Evolutionary conservation across 1,139 yeast species (phyloP).

Genomic region (Blastobotrys malaysiensis): DNA sequence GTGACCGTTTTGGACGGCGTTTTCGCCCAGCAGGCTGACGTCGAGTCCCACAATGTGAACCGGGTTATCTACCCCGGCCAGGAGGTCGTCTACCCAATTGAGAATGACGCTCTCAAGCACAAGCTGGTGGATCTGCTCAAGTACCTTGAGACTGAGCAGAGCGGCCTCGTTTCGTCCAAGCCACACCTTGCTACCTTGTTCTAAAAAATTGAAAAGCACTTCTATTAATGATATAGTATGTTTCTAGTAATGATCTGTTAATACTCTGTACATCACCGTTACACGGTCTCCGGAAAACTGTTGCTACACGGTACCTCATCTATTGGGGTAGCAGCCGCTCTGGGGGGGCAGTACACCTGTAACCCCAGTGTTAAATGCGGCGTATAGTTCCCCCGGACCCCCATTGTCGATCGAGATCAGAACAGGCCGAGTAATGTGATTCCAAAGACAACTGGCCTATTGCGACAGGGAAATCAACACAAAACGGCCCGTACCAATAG

Average conservation of each 20-base stretch:
- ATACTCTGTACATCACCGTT: neutral
- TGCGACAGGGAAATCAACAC: too few species aligned
- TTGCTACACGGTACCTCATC: too few species aligned
- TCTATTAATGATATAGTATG: neutral
- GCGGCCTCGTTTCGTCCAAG: conserved; percentile 37
- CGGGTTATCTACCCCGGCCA: conserved; percentile 5
- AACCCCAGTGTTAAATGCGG: too few species aligned
- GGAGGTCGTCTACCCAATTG: conserved; percentile 51
- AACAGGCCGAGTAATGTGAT: neutral
- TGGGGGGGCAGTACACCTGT: too few species aligned
- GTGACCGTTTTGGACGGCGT: conserved; percentile 65
- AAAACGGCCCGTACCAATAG: too few species aligned
- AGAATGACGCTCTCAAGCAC: conserved; percentile 54
- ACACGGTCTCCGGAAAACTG: neutral
- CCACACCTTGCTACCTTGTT: conserved; percentile 1
- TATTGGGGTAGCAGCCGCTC: too few species aligned
- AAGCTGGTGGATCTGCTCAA: conserved; percentile 68
- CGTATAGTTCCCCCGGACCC: too few species aligned
- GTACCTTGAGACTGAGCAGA: conserved; percentile 59
- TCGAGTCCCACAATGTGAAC: conserved; percentile 48
- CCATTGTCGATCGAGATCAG: too few species aligned
- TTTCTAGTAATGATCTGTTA: neutral
- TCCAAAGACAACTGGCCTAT: neutral
- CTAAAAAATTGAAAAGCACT: neutral
- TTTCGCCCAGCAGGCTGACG: conserved; percentile 67